These are phyloP conservation scores for Leishmania arabica DNA, from an alignment of 208 protist genomes.

Conservation along the genomic window DNA sequence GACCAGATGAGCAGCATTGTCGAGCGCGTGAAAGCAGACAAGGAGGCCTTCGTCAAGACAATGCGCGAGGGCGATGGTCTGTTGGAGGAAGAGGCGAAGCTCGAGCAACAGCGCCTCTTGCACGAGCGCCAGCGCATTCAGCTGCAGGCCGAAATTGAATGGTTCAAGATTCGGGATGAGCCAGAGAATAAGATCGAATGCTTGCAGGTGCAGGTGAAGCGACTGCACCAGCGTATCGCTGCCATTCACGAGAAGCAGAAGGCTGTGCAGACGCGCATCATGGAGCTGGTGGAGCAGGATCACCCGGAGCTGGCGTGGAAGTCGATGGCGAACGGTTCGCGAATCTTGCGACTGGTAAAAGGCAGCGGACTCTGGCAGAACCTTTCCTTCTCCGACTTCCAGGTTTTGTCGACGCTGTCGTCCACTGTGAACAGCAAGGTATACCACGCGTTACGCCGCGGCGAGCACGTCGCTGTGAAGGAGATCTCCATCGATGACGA, in stretches of 20 bases:
- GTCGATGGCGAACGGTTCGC: slow-evolving; percentile 59
- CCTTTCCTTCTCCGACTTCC: slow-evolving; percentile 64
- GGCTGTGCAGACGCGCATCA: slow-evolving; percentile 51
- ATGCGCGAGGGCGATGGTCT: slow-evolving; percentile 47
- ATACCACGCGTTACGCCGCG: slow-evolving; percentile 55
- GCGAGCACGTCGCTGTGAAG: slow-evolving; percentile 71
- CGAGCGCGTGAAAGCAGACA: slow-evolving; percentile 42
- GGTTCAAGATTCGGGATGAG: slow-evolving; percentile 70
- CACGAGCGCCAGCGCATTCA: slow-evolving; percentile 69
- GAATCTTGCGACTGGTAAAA: slow-evolving; percentile 66
- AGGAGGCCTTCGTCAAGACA: slow-evolving; percentile 36
- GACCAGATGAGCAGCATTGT: slow-evolving; percentile 33
- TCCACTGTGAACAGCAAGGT: slow-evolving; percentile 76
- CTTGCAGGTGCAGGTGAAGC: slow-evolving; percentile 42
- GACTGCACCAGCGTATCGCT: slow-evolving; percentile 37
- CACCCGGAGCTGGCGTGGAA: slow-evolving; percentile 77
- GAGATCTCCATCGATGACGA: slow-evolving; percentile 66
- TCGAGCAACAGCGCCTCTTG: slow-evolving; percentile 60
- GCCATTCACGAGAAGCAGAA: slow-evolving; percentile 47
- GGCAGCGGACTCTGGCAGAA: slow-evolving; percentile 75
- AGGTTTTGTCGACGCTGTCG: slow-evolving; percentile 52
- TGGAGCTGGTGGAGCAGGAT: slow-evolving; percentile 54
- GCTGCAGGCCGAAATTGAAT: slow-evolving; percentile 76
- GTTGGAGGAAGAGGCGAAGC: slow-evolving; percentile 55
- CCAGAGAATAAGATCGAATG: slow-evolving; percentile 37